These are phyloP conservation scores for Dimargaris cristalligena DNA, from an alignment of 192 early-diverging fungal species.

Conservation along the genomic window DNA sequence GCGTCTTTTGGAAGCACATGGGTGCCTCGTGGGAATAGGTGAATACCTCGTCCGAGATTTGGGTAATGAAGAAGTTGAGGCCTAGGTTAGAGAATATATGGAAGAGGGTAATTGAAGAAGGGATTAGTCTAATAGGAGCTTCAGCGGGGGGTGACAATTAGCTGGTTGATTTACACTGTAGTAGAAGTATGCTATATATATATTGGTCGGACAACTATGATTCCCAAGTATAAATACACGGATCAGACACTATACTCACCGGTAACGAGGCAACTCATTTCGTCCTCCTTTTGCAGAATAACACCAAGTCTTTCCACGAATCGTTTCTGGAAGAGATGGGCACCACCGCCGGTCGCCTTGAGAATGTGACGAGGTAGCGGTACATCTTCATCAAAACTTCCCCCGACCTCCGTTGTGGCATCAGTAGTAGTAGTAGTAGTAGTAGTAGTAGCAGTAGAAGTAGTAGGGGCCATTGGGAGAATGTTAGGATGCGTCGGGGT, in stretches of 20 bases:
- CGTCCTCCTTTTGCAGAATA: slow-evolving; percentile 69
- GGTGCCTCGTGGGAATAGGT: slow-evolving; percentile 40
- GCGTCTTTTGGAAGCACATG: slow-evolving; percentile 36
- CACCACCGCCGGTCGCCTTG: slow-evolving; percentile 79
- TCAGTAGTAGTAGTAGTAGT: slow-evolving; percentile 2
- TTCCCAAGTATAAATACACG: too few relatives aligned
- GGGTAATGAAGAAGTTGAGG: slow-evolving; percentile 78
- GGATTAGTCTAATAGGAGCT: too few relatives aligned
- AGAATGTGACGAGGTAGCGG: slow-evolving; percentile 27
- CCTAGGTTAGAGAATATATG: slow-evolving; percentile 24
- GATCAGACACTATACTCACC: too few relatives aligned
- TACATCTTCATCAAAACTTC: too few relatives aligned
- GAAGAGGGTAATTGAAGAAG: too few relatives aligned
- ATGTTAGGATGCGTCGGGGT: not conserved
- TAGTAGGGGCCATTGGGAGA: not conserved
- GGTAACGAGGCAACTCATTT: slow-evolving; percentile 76
- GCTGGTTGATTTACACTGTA: too few relatives aligned
- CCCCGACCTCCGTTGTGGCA: too few relatives aligned
- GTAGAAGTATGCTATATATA: too few relatives aligned
- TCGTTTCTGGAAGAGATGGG: slow-evolving; percentile 57
- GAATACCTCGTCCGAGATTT: slow-evolving; percentile 88
- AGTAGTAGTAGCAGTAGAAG: not conserved
- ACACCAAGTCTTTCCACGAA: slow-evolving; percentile 50
- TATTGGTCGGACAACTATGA: too few relatives aligned
- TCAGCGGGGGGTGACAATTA: too few relatives aligned